Base-by-base conservation (phyloP, 192 early-diverging fungal species). In the Linnemannia elongata region DNA sequence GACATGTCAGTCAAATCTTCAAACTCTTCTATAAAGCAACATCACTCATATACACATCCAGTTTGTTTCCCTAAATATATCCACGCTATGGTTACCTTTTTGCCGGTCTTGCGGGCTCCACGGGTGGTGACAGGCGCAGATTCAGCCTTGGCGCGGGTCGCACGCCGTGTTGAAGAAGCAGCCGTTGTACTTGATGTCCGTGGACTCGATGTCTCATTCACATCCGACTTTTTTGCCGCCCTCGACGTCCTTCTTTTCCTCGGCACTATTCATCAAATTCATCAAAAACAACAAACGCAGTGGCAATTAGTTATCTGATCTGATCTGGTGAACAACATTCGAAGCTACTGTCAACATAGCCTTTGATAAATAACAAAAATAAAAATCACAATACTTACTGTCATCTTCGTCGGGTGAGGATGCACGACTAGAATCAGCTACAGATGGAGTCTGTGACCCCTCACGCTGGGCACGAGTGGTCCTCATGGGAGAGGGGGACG, bases 401-500 rank as follows among this genome's bases (percentile, higher is more conserved):
- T 92, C 91, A 63, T 92, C 91, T 49, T 90, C 89, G 13, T 91
- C 91, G 15, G 91, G 89, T 36, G 91, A 90, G 0, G 91, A 90
- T 2, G 91, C 87, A 18, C 83, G 83, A 70, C 82, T 87, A 1
- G 91, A 92, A 35, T 88, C 89, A 6, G 87, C 82, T 7, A 89
- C 82, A 3, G 91, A 89, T 3, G 86, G 81, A 12, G 91, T 87
- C 9, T 90, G 91, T 0, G 91, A 92, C 33, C 81, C 85, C 36
- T 91, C 91, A 41, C 89, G 78, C 35, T 90, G 83, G 10, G 75
- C 81, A 0, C 82, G 44, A 8, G 89, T 88, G 7, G 82, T 88
- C 47, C 90, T 79, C 57, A 87, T 89, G 4, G 83, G 87, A 63
- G 81, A 80, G 30, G 83, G 80, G 45, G 84, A 87, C 7, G 81